Percentiles rank a stretch among this genome's conserved stretches.
Conservation (phyloP, 2,329 filamentous ascomycete genomes). For the Ophiocordyceps robertsii region DNA sequence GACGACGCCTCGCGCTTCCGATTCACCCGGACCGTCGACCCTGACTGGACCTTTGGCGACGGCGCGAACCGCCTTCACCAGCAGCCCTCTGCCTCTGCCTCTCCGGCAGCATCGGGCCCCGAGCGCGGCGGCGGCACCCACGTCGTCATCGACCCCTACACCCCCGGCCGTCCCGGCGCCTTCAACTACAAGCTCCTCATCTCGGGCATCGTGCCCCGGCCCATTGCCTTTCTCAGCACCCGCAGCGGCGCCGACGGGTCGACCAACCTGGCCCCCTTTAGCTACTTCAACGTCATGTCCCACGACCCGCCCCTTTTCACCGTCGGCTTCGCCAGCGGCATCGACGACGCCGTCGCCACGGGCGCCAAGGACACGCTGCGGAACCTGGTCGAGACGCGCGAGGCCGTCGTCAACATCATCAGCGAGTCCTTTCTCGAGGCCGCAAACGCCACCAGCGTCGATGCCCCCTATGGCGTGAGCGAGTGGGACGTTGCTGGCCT, state of each 20-base stretch:
- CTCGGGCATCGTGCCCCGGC: constrained; percentile 67
- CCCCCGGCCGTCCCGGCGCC: constrained; percentile 47
- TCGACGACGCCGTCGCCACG: constrained; percentile 43
- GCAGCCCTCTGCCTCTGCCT: constrained; percentile 1
- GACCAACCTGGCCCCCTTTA: constrained; percentile 74
- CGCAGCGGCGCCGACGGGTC: constrained; percentile 42
- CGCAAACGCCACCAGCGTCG: constrained; percentile 67
- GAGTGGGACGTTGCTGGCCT: constrained; percentile 75
- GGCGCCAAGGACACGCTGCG: constrained; percentile 69
- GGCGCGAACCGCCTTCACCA: constrained; percentile 44
- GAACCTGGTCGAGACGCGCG: constrained; percentile 57
- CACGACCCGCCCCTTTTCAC: constrained; percentile 81
- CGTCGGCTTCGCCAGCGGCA: constrained; percentile 33
- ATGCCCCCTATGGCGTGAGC: constrained; percentile 60
- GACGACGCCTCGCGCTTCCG: constrained; percentile 32
- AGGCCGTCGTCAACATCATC: constrained; percentile 83
- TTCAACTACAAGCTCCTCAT: constrained; percentile 93
- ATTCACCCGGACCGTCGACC: constrained; percentile 49
- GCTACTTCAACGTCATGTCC: constrained; percentile 71
- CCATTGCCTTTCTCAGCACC: constrained; percentile 55
- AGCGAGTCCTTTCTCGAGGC: constrained; percentile 76
- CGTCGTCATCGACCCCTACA: constrained; percentile 71
- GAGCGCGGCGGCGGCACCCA: constrained; percentile 29
- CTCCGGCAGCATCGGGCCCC: no score
- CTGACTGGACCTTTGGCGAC: constrained; percentile 51